Percentiles rank a stretch among this genome's conserved stretches.
Evolutionary conservation across 2,329 filamentous ascomycete genomes (phyloP).

Genomic region (Corynespora cassiicola): DNA sequence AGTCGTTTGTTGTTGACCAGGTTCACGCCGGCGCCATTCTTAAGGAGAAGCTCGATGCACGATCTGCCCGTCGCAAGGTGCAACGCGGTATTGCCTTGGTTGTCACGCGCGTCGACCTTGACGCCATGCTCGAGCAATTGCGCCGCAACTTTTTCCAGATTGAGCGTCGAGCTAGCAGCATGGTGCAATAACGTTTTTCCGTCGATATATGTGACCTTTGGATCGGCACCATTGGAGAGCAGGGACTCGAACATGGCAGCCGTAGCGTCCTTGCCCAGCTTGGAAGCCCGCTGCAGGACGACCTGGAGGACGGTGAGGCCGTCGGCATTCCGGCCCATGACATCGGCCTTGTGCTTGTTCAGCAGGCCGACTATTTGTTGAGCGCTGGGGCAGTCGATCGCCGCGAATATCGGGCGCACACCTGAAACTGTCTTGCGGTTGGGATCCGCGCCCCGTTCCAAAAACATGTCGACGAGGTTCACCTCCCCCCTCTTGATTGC

Average conservation of each 20-base stretch:
- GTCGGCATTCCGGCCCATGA: conserved; percentile 26
- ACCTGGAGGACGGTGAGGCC: conserved; percentile 34
- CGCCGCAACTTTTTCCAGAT: conserved; percentile 25
- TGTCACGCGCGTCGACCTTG: conserved; percentile 28
- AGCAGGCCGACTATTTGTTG: conserved; percentile 32
- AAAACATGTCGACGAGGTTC: conserved; percentile 34
- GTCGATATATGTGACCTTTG: conserved; percentile 27
- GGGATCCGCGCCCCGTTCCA: conserved; percentile 37
- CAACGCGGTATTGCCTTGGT: conserved; percentile 31
- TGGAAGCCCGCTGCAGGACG: conserved; percentile 28
- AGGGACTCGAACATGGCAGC: conserved; percentile 27
- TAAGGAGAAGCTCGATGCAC: conserved; percentile 33
- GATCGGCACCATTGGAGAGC: conserved; percentile 31
- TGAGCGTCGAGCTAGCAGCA: conserved; percentile 21
- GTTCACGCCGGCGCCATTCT: conserved; percentile 24
- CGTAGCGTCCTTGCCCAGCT: conserved; percentile 29
- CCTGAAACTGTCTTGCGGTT: conserved; percentile 30
- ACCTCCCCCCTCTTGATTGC: conserved; percentile 38
- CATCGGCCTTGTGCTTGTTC: conserved; percentile 34
- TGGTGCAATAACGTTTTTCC: conserved; percentile 39
- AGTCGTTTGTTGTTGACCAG: conserved; percentile 24
- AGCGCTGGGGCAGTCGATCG: conserved; percentile 30
- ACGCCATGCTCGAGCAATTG: conserved; percentile 29
- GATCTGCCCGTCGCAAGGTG: conserved; percentile 29
- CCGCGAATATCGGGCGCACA: conserved; percentile 34